Percentiles rank a stretch among this genome's conserved stretches.
Conservation (phyloP, 495 filamentous ascomycete species). For the Usnea hakonensis region DNA sequence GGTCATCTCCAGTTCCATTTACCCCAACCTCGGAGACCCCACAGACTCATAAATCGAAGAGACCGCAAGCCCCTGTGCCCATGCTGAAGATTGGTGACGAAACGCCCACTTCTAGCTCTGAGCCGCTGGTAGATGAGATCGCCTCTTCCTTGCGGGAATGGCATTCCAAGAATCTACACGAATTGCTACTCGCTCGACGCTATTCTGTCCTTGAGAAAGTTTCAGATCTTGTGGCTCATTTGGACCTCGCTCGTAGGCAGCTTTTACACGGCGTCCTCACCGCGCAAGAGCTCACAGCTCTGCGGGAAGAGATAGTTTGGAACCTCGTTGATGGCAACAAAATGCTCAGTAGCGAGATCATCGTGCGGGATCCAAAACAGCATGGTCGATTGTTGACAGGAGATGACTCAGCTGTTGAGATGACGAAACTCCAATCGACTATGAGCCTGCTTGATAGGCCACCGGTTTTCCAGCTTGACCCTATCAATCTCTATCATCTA, state of each 20-base stretch:
- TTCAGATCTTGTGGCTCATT: constrained; percentile 63
- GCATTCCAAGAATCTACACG: constrained; percentile 95
- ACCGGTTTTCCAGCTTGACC: constrained; percentile 57
- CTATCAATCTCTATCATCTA: constrained; percentile 71
- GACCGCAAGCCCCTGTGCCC: constrained; percentile 85
- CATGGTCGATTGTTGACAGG: constrained; percentile 81
- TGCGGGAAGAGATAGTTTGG: constrained; percentile 88
- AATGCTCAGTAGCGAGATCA: constrained; percentile 80
- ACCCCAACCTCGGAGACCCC: constrained; percentile 27
- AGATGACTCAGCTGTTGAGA: constrained; percentile 86
- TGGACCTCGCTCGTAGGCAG: constrained; percentile 79
- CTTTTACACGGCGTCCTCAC: constrained; percentile 91
- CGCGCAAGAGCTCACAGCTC: constrained; percentile 60
- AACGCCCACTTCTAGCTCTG: constrained; percentile 75
- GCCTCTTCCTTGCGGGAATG: constrained; percentile 93
- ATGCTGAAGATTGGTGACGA: constrained; percentile 98
- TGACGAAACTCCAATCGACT: constrained; percentile 82
- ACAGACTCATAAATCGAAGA: constrained; percentile 55
- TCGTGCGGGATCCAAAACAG: constrained; percentile 80
- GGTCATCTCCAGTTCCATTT: constrained; percentile 11
- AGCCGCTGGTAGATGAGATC: constrained; percentile 95
- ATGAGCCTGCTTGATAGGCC: constrained; percentile 89
- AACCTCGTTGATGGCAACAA: constrained; percentile 91
- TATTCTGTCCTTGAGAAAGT: constrained; percentile 77
- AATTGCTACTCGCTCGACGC: constrained; percentile 73